phyloP scores from a whole-genome alignment of 805 yeast genomes.

The Cyberlindnera suaveolens region DNA sequence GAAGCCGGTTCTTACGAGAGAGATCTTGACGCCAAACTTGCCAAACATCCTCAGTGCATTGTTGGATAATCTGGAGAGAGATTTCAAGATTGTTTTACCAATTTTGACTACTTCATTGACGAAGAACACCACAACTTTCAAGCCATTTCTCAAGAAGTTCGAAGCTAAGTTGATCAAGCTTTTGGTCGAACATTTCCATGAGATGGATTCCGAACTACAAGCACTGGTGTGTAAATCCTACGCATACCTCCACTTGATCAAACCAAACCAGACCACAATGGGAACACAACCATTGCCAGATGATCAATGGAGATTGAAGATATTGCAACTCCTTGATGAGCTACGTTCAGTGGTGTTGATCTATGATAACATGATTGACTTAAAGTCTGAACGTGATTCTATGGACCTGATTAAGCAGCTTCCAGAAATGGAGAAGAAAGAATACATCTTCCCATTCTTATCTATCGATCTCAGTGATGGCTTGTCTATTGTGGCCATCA shows the following conservation, averaged over 20 bases:
- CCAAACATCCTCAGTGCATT: conserved; percentile 52
- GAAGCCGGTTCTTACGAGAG: conserved; percentile 80
- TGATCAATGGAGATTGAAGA: conserved; percentile 42
- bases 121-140: conserved; percentile 70
- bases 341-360: conserved; percentile 48
- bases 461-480: conserved; percentile 56
- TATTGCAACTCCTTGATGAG: conserved; percentile 45
- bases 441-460: conserved; percentile 40
- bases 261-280: conserved; percentile 25
- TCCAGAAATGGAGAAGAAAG: conserved; percentile 26
- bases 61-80: conserved; percentile 38
- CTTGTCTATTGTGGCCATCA: conserved; percentile 42
- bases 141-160: conserved; percentile 67
- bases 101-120: conserved; percentile 38
- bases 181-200: conserved; percentile 29
- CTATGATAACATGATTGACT: conserved; percentile 52
- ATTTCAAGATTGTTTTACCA: conserved; percentile 28
- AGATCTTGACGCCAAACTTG: conserved; percentile 73
- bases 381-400: conserved; percentile 50
- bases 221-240: conserved; percentile 39
- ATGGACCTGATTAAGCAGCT: conserved; percentile 33
- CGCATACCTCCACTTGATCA: conserved; percentile 53
- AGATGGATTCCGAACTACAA: conserved; percentile 35
- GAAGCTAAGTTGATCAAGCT: conserved; percentile 38
- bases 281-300: conserved; percentile 30